Evolutionary conservation across 2,329 filamentous ascomycete genomes (phyloP), one percentile per base, ranked within the genome.

Genomic region (Ceratocystis ficicola): DNA sequence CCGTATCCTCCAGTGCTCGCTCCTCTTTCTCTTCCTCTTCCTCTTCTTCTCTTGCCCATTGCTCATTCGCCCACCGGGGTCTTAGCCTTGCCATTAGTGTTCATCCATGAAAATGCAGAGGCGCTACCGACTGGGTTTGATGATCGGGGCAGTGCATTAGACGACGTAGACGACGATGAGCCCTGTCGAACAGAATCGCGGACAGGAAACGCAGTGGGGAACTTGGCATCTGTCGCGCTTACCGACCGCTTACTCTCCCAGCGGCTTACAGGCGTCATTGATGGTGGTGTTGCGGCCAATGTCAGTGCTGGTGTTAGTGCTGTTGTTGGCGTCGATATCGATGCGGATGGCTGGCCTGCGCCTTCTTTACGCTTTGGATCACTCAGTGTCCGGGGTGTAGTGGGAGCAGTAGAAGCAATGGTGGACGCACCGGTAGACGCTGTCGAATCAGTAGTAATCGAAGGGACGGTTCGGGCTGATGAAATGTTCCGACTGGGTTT

Each of bases 31-130:
- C 5, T 25, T 25, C 17, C 30, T 59, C 41, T 28, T 41, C 22
- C 63, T 32, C 28, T 8, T 32, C 25, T 17, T 44, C 6, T 20
- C 52, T 22, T 20, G 7, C 32, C 62, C 1, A 20, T 10, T 3
- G 15, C 17, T 59, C 30, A 65, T 59, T 67, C 63, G 28, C 63
- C 66, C 32, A 65, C 63, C 2, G 55, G 41, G 15, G 62, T 41
- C 36, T 77, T 78, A 59, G 79, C 75, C 70, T 80, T 80, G 63
- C 72, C 73, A 20, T 74, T 70, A 50, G 80, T 76, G 61, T 88
- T 93, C 79, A 96, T 86, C 92, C 92, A 97, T 12, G 89, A 87
- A 77, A 97, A 97, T 2, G 93, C 93, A 67, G 90, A 94, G 15
- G 89, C 93, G n/a, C 89, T 89, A 7, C 93, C 93, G 20, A 96